Base-by-base conservation (phyloP, 768 basidiomycete species). In the Russula lepida region DNA sequence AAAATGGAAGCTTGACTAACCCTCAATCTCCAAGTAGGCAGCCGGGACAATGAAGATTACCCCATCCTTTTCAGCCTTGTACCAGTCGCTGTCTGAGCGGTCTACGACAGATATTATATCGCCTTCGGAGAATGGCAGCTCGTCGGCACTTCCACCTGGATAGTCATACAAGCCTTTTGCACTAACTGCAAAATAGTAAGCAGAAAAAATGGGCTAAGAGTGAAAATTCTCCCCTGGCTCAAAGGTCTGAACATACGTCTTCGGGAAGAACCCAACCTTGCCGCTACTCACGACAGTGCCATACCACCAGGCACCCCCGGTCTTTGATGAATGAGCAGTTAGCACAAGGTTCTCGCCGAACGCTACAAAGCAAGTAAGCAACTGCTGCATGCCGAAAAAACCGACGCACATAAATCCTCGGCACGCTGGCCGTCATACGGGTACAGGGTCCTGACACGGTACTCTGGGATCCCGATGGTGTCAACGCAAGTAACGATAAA, bases 241-340 rank as follows among this genome's bases (percentile, higher is more conserved):
- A 32, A 93, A 72, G 67, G 81, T 80, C 66, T 91, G 83, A 12
- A 95, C 87, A 68, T 95, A 98, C 2, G 85, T 84, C 70, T 86
- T 85, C 0, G 95, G 95, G 83, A 98, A 92, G 76, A 95, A 84
- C 1, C 97, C 97, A 35, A 81, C 77, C 68, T 81, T 83, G 21
- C 87, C 85, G 55, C 78, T 81, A 57, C 77, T 82, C 33, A 85
- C 73, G 17, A 81, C 71, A 4, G 78, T 88, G 28, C 93, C 94
- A 70, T 89, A 90, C 91, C 92, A 95, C 97, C 97, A 98, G 64
- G 92, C 91, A 41, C 88, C 84, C 21, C 80, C 84, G 33, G 84
- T 77, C 72, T 90, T 95, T 19, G 94, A 91, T 0, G 94, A 92
- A 72, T 95, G 82, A 12, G 89, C 93, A 35, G 76, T 73, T 13